Conservation (phyloP, 2,329 filamentous ascomycete species). For the Aspergillus ochraceoroseus region DNA sequence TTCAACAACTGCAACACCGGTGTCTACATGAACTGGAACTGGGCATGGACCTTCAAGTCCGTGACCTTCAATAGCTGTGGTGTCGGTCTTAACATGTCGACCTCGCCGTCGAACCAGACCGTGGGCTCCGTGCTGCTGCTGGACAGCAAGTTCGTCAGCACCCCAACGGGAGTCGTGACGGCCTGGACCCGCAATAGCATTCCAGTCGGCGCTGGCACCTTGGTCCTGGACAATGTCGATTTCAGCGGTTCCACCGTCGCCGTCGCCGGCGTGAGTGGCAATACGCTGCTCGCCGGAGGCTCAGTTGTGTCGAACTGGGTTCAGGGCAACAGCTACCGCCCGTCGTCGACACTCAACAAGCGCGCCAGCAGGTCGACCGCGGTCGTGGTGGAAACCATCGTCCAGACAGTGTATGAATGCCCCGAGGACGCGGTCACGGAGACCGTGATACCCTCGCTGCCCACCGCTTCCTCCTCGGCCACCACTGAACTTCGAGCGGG, state of each 20-base stretch:
- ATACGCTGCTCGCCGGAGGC: conserved; percentile 64
- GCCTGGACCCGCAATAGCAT: conserved; percentile 61
- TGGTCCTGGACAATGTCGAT: conserved; percentile 87
- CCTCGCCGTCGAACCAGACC: conserved; percentile 59
- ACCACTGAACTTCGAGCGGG: background rate
- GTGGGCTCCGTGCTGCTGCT: conserved; percentile 81
- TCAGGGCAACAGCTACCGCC: conserved; percentile 70
- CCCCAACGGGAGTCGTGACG: conserved; percentile 69
- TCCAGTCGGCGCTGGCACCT: conserved; percentile 67
- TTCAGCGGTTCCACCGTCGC: conserved; percentile 66
- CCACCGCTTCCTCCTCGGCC: background rate
- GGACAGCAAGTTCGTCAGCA: conserved; percentile 74
- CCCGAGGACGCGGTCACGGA: conserved; percentile 13
- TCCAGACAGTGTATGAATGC: conserved; percentile 27
- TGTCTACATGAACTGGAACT: conserved; percentile 89
- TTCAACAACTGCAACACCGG: conserved; percentile 80
- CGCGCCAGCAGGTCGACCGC: conserved; percentile 23
- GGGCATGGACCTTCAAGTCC: conserved; percentile 77
- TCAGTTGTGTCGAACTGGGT: conserved; percentile 65
- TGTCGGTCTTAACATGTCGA: conserved; percentile 75
- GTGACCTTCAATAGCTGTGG: conserved; percentile 67
- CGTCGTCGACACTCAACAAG: conserved; percentile 25
- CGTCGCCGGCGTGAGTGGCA: conserved; percentile 56
- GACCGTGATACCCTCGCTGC: background rate
- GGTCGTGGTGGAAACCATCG: conserved; percentile 26